Base-by-base conservation (phyloP, 1,284 basidiomycete genomes). In the Thelephora terrestris region DNA sequence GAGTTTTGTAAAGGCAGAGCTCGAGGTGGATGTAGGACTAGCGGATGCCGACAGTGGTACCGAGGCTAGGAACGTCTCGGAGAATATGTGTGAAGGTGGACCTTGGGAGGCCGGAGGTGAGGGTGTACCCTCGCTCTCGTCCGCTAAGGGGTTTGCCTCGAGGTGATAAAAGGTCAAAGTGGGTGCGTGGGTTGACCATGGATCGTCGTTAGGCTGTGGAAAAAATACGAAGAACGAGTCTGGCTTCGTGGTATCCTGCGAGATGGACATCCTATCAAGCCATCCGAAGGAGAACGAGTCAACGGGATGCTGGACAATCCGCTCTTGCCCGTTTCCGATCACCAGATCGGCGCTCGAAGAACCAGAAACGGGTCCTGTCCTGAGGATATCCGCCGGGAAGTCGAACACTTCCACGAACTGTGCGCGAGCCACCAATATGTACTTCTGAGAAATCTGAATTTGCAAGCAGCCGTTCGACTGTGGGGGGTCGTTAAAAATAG, bases 251-350 rank as follows among this genome's bases (percentile, higher is more conserved):
- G 34, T 43, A 27, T 24, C n/a, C 3, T 36, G 32, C 17, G 35
- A 44, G 47, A 68, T 55, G 0, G 69, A 58, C 1, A 75, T 68
- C 4, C 74, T 73, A 45, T 82, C 80, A 7, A 80, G 71, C 80
- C 79, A 82, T 18, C 79, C 79, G 55, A 81, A 80, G 7, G 75
- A 71, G 53, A 74, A 70, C 20, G 52, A 63, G 0, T 69, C 68
- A 23, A 75, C 55, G 5, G 77, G 70, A 0, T 56, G 36, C 39
- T 67, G 65, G 4, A 62, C 51, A 32, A 32, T 32, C 29, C 7
- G 9, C 29, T 32, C 29, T 7, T 10, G 29, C 9, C 7, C 29
- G 12, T 32, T 32, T 10, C 29, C 29, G 29, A 27, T 5, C 4
- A 32, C 29, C 29, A 12, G 14, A 10, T 14, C 12, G 5, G 29